phyloP scores from a whole-genome alignment of 2,329 filamentous ascomycete genomes.

The Pyricularia sp. region DNA sequence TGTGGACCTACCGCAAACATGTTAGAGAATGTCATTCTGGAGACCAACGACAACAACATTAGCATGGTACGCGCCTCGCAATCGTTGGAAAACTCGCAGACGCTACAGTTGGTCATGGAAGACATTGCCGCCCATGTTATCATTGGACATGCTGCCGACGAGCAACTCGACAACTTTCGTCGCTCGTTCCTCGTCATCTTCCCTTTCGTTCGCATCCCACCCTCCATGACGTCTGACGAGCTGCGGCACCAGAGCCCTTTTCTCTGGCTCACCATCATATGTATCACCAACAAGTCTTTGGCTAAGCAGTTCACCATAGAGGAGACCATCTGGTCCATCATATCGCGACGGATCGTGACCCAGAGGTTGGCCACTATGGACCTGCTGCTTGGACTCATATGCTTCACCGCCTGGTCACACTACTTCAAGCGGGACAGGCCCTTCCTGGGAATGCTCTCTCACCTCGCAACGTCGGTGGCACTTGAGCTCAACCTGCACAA shows the following conservation, averaged over 20 bases:
- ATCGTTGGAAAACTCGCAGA: not conserved
- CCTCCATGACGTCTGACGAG: slow-evolving; percentile 6
- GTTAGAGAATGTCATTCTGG: not conserved
- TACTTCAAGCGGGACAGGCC: slow-evolving; percentile 18
- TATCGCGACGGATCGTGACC: slow-evolving; percentile 7
- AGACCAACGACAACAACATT: not conserved
- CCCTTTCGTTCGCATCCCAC: slow-evolving; percentile 9
- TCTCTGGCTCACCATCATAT: slow-evolving; percentile 14
- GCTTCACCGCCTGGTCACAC: slow-evolving; percentile 13
- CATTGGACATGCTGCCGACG: slow-evolving; percentile 5
- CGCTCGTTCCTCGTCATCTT: slow-evolving; percentile 10
- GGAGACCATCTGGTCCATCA: slow-evolving; percentile 9
- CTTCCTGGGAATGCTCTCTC: slow-evolving; percentile 16
- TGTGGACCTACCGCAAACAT: not conserved
- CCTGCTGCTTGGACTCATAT: slow-evolving; percentile 8
- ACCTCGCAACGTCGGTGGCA: slow-evolving; percentile 15
- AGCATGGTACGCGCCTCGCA: not conserved
- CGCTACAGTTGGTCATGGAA: not conserved
- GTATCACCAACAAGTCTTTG: slow-evolving; percentile 4
- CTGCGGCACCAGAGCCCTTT: slow-evolving; percentile 11
- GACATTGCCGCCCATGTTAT: not conserved
- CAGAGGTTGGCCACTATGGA: slow-evolving; percentile 7
- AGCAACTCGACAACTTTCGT: slow-evolving; percentile 11
- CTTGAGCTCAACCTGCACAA: slow-evolving; percentile 15
- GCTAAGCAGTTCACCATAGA: slow-evolving; percentile 9